Evolutionary conservation across 495 filamentous ascomycete genomes (phyloP).

Genomic region (Lepraria neglecta): DNA sequence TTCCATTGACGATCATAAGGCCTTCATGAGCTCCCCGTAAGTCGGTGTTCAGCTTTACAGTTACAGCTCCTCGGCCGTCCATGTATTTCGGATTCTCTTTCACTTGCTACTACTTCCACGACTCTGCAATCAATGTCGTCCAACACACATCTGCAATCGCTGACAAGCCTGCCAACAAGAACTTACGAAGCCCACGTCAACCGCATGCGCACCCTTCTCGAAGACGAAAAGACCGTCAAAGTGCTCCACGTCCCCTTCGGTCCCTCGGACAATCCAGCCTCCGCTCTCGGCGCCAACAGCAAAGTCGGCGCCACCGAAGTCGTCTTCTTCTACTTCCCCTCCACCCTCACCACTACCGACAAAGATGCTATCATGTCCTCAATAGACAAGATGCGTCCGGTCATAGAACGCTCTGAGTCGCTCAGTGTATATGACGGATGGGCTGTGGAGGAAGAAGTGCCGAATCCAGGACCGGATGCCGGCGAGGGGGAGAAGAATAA

Average conservation of each 20-base stretch:
- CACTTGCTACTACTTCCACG: no score
- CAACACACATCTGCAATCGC: no score
- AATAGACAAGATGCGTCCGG: background rate
- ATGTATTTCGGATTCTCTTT: no score
- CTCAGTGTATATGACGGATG: background rate
- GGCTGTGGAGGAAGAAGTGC: background rate
- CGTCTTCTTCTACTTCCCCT: background rate
- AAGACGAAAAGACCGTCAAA: no score
- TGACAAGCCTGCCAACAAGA: no score
- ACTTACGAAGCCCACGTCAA: no score
- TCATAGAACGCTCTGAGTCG: background rate
- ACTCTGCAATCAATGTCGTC: no score
- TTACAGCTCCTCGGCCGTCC: no score
- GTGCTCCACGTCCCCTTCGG: background rate
- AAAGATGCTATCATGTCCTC: background rate
- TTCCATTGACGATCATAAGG: no score
- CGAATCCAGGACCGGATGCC: background rate
- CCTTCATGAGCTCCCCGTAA: no score
- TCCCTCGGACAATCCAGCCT: background rate
- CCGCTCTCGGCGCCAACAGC: background rate
- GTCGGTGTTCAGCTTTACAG: no score
- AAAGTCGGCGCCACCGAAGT: background rate
- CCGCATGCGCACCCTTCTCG: no score
- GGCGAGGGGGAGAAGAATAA: background rate
- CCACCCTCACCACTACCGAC: background rate